Base-by-base conservation (phyloP, 1,139 yeast species). In the Diutina ranongensis region DNA sequence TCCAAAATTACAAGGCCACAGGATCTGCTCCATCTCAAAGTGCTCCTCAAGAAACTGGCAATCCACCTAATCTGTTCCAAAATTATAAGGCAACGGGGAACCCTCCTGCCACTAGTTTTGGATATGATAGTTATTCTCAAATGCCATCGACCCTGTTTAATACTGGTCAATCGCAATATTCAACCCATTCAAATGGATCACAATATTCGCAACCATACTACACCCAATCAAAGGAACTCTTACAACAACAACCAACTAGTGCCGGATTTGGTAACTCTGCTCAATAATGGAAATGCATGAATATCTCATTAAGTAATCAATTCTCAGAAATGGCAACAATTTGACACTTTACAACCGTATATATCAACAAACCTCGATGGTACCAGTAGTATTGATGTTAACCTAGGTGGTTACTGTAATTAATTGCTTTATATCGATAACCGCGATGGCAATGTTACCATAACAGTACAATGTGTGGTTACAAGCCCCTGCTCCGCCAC, bases 191-290 rank as follows among this genome's bases (percentile, higher is more conserved):
- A 7, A 25, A 22, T 10, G 42, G 21, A n/a, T 38, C 42, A 3
- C 42, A 38, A 22, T 38, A 38, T n/a, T 38, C 42, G 4, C 42
- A 38, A 15, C 42, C 42, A 4, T 38, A 38, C 21, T 38, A 38
- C 15, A 38, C 42, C 8, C 42, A 38, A 25, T 20, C 16, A 32
- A 38, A 38, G 25, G 47, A 40, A 47, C 31, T 44, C 33, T 52
- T 59, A 46, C 59, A 54, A 44, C 63, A 55, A 45, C 71, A 66
- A 48, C 65, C 65, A 27, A 66, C 68, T 4, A 63, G 67, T 51
- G 56, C 60, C 20, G 71, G 71, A 0, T 66, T 66, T 50, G 71
- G 71, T 3, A 65, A 66, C 40, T 35, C 40, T 13, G 5, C 28
- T 25, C 28, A 25, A 25, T 25, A 25, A 10, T 25, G n/a, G n/a